These are phyloP conservation scores for Krasilnikovozyma curviuscula DNA, from an alignment of 768 basidiomycete genomes.

Conservation along the genomic window DNA sequence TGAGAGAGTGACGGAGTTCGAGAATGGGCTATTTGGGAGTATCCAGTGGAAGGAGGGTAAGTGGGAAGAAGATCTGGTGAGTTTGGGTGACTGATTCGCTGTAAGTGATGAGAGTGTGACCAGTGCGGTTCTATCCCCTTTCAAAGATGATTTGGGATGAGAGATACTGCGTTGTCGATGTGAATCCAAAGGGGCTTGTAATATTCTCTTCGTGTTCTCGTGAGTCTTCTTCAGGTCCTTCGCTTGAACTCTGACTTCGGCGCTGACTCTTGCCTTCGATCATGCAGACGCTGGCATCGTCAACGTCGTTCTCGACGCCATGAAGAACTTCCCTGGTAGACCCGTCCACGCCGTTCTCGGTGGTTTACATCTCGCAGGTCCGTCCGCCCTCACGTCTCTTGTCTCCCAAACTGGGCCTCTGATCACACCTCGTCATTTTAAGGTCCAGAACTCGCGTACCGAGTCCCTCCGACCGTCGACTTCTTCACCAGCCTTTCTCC, in stretches of 20 bases:
- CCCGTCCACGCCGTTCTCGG: constrained; percentile 70
- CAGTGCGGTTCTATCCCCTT: neutral
- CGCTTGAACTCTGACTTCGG: neutral
- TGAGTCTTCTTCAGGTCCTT: constrained; percentile 27
- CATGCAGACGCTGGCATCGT: constrained; percentile 68
- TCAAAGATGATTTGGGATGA: constrained; percentile 61
- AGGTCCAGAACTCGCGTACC: constrained; percentile 42
- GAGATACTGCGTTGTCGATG: constrained; percentile 55
- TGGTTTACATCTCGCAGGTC: constrained; percentile 62
- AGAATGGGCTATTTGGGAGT: constrained; percentile 47
- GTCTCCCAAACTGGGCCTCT: too few relatives aligned
- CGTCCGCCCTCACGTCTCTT: too few relatives aligned
- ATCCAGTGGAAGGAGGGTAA: constrained; percentile 37
- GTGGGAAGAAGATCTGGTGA: constrained; percentile 14
- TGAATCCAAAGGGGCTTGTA: constrained; percentile 60
- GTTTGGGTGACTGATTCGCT: constrained; percentile 44
- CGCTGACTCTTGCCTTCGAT: constrained; percentile 13
- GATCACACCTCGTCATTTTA: too few relatives aligned
- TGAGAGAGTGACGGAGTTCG: constrained; percentile 46
- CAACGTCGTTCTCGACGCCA: constrained; percentile 57
- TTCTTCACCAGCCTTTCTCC: constrained; percentile 48
- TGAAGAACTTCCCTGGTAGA: constrained; percentile 39
- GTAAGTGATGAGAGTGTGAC: constrained; percentile 24
- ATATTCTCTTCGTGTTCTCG: constrained; percentile 49
- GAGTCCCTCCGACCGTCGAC: constrained; percentile 49